Evolutionary conservation across 257 asterid species (phyloP), one percentile per base, ranked within the genome.

Genomic region (Nyctanthes arbortristis): DNA sequence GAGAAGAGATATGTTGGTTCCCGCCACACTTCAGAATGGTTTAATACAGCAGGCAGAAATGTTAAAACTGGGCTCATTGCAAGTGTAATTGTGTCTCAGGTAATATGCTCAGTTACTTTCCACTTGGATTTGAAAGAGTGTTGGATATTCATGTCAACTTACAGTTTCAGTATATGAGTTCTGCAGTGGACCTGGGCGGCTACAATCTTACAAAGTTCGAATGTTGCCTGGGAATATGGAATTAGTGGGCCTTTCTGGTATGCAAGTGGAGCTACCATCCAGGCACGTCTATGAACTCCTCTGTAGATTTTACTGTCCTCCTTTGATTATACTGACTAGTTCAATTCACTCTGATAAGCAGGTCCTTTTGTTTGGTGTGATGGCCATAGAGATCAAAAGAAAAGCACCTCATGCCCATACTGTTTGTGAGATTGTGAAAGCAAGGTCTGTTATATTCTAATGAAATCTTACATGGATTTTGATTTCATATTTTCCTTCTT

Each of bases 101-200:
- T 92, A 82, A 68, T 49, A 4, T 13, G 61, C 18, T 27, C 47
- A 32, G 30, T 61, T 22, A 7, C 7, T 52, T 27, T 60, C 33
- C 25, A 3, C 33, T 28, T 7, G 7, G 7, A 39, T 12, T 27
- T 56, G 56, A 8, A 16, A 36, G 2, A 25, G 5, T 20, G 36
- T 10, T 47, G 37, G 2, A 24, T 5, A 28, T 32, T 65, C 45
- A 29, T 45, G 70, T 57, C 30, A n/a, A 55, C 14, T 25, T 6
- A 34, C 14, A 40, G 35, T 63, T 52, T 22, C 20, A 27, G 27
- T 29, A 20, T 49, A 4, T 76, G 65, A 20, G 63, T 73, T 39
- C 25, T 79, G 79, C 77, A 92, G 98, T 92, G 97, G 97, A 92
- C 98, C 49, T 92, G 98, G 97, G 97, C 98, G 62, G 97, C 98